phyloP scores from a whole-genome alignment of 495 filamentous ascomycete species.

The Cetradonia linearis region DNA sequence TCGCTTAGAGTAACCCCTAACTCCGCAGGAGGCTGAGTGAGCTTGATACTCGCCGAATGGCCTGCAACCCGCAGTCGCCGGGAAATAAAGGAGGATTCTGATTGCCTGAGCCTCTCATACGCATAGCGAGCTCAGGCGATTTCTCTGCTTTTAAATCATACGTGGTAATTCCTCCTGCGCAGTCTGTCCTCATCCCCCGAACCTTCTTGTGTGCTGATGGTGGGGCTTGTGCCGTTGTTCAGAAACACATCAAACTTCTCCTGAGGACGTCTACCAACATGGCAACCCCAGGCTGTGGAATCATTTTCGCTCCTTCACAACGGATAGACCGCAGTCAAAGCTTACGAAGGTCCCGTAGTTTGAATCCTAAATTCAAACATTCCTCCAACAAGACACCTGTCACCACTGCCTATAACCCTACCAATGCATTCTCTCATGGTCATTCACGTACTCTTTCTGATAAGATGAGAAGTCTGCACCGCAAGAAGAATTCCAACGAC shows the following conservation, averaged over 20 bases:
- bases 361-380: slow-evolving; percentile 20
- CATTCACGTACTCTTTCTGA: slow-evolving; percentile 17
- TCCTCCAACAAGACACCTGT: slow-evolving; percentile 16
- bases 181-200: neutral
- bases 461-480: slow-evolving; percentile 23
- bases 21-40: slow-evolving; percentile 7
- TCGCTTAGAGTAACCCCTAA: slow-evolving; percentile 17
- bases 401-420: neutral
- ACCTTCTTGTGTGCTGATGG: too few species aligned
- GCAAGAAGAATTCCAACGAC: slow-evolving; percentile 23
- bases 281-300: slow-evolving; percentile 23
- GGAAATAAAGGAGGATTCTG: neutral
- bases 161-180: neutral
- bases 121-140: neutral
- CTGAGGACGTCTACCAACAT: slow-evolving; percentile 21
- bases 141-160: neutral
- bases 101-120: neutral
- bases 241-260: slow-evolving; percentile 20
- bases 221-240: slow-evolving; percentile 22
- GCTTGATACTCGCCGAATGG: slow-evolving; percentile 1
- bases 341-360: slow-evolving; percentile 17
- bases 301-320: slow-evolving; percentile 19
- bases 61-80: neutral
- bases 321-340: slow-evolving; percentile 22
- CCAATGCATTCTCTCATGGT: slow-evolving; percentile 10